Base-by-base conservation (phyloP, 2,329 filamentous ascomycete species). In the Chrysosporium queenslandicum region DNA sequence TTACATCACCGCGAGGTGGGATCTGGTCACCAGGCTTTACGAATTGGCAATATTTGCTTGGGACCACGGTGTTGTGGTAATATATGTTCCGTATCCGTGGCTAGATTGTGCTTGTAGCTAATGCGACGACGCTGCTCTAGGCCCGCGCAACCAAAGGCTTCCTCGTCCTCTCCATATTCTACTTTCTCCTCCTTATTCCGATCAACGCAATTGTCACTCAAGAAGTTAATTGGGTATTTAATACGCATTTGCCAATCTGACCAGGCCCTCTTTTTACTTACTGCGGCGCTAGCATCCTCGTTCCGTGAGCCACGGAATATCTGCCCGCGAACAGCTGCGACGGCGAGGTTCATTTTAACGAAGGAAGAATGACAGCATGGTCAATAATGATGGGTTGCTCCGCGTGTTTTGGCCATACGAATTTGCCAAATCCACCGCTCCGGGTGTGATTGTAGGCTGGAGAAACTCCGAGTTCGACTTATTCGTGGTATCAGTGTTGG, bases 1-100 rank as follows among this genome's bases (percentile, higher is more conserved):
- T 72, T 98, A 98, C 79, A 97, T 91, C 71, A 98, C 92, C 74
- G 92, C 92, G 68, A 86, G 92, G 77, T 98, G 92, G 90, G 92
- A 97, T 74, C 83, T 98, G 58, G 89, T 96, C 61, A 96, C 91
- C 63, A 85, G 90, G 64, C 79, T 97, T 64, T 95, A 96, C 84
- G 91, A 98, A 73, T 82, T 98, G 64, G 86, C 88, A 61, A 86
- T 95, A 60, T 98, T 97, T 70, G 92, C 94, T 61, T 96, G 90
- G 89, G 87, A 97, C 71, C 87, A 97, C 87, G 89, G 91, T 67
- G 92, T 98, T 64, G 86, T 97, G 68, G 89, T 94, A 75, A 65
- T 40, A 21, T 12, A 5, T 40, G 7, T 42, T 16, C 30, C 20
- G 11, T 18, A n/a, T 39, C 21, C n/a, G n/a, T n/a, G n/a, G n/a